phyloP scores from a whole-genome alignment of 495 filamentous ascomycete genomes.

The Penicillium malachiteum region DNA sequence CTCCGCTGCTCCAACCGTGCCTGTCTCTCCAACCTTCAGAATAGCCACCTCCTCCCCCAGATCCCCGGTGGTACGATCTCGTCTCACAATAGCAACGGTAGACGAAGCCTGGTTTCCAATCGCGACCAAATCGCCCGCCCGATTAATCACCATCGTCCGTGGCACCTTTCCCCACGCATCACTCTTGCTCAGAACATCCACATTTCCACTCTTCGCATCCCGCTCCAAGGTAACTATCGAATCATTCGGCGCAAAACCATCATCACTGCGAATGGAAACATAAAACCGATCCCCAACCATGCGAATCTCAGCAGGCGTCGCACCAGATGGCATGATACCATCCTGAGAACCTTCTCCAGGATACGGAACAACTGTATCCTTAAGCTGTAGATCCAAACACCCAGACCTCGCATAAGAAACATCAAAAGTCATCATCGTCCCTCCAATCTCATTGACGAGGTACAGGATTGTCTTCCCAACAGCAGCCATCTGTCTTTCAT shows the following conservation, averaged over 20 bases:
- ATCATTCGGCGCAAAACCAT: conserved; percentile 33
- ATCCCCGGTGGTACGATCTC: conserved; percentile 55
- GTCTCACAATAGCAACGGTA: conserved; percentile 58
- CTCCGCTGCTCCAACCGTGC: conserved; percentile 37
- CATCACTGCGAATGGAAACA: conserved; percentile 46
- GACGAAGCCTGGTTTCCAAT: conserved; percentile 60
- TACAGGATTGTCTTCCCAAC: conserved; percentile 51
- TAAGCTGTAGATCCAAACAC: conserved; percentile 41
- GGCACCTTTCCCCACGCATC: conserved; percentile 60
- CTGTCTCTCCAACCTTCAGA: conserved; percentile 35
- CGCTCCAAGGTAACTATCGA: conserved; percentile 36
- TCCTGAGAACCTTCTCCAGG: conserved; percentile 5
- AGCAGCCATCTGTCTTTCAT: conserved; percentile 25
- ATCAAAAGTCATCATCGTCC: conserved; percentile 56
- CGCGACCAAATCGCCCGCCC: conserved; percentile 57
- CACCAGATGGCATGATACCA: conserved; percentile 25
- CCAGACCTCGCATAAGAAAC: conserved; percentile 52
- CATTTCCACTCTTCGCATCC: conserved; percentile 37
- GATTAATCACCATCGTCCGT: conserved; percentile 65
- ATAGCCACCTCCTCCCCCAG: conserved; percentile 51
- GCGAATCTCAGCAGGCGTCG: conserved; percentile 40
- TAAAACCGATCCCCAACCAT: conserved; percentile 28
- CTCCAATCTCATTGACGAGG: conserved; percentile 61
- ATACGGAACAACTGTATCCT: conserved; percentile 31
- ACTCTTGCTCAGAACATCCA: conserved; percentile 49